A percentile compares a stretch with the other conserved stretches of the same genome.
phyloP scores from a whole-genome alignment of 2,329 filamentous ascomycete species.

The Botrytis sinoallii region DNA sequence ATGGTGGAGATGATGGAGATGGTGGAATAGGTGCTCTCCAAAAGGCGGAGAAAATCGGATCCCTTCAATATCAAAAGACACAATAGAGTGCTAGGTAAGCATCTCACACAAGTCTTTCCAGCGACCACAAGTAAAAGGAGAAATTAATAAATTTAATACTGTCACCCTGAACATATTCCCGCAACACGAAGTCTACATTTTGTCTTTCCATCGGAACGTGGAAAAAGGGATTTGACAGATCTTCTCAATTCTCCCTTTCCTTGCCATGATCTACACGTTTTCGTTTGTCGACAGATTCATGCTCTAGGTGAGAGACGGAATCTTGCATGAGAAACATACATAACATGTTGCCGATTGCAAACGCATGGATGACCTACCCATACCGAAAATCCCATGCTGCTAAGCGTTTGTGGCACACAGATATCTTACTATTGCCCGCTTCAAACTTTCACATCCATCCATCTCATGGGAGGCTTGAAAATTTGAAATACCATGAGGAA shows the following conservation, averaged over 20 bases:
- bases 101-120: not conserved
- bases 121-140: not conserved
- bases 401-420: too few relatives aligned
- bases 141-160: too few relatives aligned
- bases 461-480: too few relatives aligned
- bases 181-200: not conserved
- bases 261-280: not conserved
- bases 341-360: not conserved
- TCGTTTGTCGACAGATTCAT: too few relatives aligned
- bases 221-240: not conserved
- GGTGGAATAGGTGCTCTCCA: not conserved
- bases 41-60: not conserved
- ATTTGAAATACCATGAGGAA: not conserved
- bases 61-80: not conserved
- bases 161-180: not conserved
- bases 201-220: not conserved
- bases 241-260: not conserved
- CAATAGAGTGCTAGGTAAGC: not conserved
- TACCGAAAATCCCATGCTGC: not conserved
- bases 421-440: not conserved
- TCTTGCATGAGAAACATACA: not conserved
- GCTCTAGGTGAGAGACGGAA: not conserved
- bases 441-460: not conserved
- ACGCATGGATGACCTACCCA: not conserved
- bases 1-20: not conserved